Base-by-base conservation (phyloP, 768 basidiomycete genomes). In the Mycena belliarum region DNA sequence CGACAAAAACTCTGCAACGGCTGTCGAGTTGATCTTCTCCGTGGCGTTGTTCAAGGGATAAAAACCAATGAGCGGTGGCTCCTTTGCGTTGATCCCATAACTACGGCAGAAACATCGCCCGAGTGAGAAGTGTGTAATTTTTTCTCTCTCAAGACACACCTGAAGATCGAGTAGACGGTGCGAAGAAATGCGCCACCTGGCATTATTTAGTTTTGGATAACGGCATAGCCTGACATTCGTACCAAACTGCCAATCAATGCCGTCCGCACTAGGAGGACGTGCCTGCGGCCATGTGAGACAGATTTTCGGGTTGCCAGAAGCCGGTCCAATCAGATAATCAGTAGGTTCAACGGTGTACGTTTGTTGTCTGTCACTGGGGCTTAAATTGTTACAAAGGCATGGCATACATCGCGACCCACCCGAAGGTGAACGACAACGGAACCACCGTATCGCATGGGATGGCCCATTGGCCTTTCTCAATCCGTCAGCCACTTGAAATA, bases 241-340 rank as follows among this genome's bases (percentile, higher is more conserved):
- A 87, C 88, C 89, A 47, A 93, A 76, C 69, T 91, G 88, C 91
- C 91, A 93, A 65, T 93, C 91, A 50, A 93, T 79, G 15, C 88
- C 91, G 69, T 91, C 87, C 15, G 84, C 60, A 55, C 78, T 87
- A 0, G 89, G 91, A 9, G 84, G 77, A 20, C 75, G 70, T 5
- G 88, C 89, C 61, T 73, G 76, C 1, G 89, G 90, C 91, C 91
- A 93, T 24, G 88, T 75, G 41, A 92, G 72, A 70, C 91, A 93
- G 15, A 89, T 69, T 57, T 80, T 76, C 0, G 88, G 86, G 66
- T 86, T 79, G 9, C 84, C 84, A 42, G 76, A 74, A 11, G 84
- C 77, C 49, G 86, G 86, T 21, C 89, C 91, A 51, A 92, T 86
- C 45, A 93, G 69, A 64, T 89, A 93, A 68, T 93, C 90, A 2